A percentile compares a stretch with the other conserved stretches of the same genome.
These are phyloP conservation scores for Flaveria sonorensis DNA, from an alignment of 129 eudicot genomes.

Conservation along the genomic window DNA sequence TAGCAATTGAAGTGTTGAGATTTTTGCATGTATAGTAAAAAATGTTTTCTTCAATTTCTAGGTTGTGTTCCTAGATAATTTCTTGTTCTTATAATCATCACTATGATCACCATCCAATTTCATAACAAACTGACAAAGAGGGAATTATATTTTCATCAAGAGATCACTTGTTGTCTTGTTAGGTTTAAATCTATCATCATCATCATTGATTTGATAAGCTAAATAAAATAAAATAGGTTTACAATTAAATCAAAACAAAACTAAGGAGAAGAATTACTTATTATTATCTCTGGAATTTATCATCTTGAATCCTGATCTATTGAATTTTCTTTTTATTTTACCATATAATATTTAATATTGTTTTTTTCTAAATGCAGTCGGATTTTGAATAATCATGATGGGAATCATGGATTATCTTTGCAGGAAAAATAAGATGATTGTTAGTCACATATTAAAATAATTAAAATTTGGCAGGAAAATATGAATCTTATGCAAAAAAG, in stretches of 20 bases:
- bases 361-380: slow-evolving; percentile 2
- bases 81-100: background rate
- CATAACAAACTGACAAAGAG: slow-evolving; percentile 3
- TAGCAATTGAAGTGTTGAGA: background rate
- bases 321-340: background rate
- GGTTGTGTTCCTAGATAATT: background rate
- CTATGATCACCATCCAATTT: background rate
- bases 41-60: background rate
- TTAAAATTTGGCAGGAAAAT: slow-evolving; percentile 26
- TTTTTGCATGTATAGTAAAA: background rate
- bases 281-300: background rate
- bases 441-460: slow-evolving; percentile 13
- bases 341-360: background rate
- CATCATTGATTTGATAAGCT: background rate
- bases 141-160: background rate
- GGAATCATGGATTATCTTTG: slow-evolving; percentile 11
- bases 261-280: background rate
- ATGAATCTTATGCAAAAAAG: slow-evolving; percentile 20
- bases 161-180: background rate
- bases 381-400: slow-evolving; percentile 14
- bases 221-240: background rate
- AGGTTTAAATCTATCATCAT: slow-evolving; percentile 9
- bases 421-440: background rate
- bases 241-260: background rate
- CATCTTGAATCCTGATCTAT: background rate